Percentiles rank a stretch among this genome's conserved stretches.
Conservation (phyloP, 2,329 filamentous ascomycete genomes). For the Aurifilum marmelostoma region DNA sequence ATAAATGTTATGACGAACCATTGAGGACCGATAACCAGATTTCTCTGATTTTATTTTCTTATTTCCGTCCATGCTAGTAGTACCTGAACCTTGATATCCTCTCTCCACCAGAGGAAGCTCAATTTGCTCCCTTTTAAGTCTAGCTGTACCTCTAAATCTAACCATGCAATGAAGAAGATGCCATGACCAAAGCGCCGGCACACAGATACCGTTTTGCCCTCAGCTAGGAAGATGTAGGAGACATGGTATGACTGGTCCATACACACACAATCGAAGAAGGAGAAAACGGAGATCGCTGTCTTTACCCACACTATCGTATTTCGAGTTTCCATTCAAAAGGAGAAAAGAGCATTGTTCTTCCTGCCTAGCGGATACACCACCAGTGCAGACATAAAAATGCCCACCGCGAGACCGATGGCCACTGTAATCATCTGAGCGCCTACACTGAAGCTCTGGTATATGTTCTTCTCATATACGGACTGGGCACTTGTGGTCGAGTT, state of each 20-base stretch:
- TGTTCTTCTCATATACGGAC: slow-evolving; percentile 18
- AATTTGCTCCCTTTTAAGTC: not conserved
- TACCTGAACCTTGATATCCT: not conserved
- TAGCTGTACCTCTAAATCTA: not conserved
- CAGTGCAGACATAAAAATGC: slow-evolving; percentile 16
- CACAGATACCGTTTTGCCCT: not conserved
- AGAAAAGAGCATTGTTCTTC: slow-evolving; percentile 15
- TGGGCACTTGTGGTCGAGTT: slow-evolving; percentile 11
- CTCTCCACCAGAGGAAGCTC: not conserved
- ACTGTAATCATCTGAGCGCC: slow-evolving; percentile 26
- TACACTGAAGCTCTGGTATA: slow-evolving; percentile 24
- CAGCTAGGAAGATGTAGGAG: not conserved
- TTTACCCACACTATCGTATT: not conserved
- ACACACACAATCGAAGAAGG: too few relatives aligned
- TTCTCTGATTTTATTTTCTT: not conserved
- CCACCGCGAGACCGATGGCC: slow-evolving; percentile 17
- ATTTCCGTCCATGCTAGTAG: not conserved
- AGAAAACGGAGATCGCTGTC: not conserved
- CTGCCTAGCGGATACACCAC: slow-evolving; percentile 18
- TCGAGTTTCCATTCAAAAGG: not conserved
- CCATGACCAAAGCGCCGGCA: not conserved
- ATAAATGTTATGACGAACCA: too few relatives aligned
- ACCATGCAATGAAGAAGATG: not conserved
- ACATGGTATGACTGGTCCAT: not conserved
- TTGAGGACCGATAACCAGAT: not conserved